Evolutionary conservation across 805 yeast genomes (phyloP).

Genomic region (Candida glaebosa): DNA sequence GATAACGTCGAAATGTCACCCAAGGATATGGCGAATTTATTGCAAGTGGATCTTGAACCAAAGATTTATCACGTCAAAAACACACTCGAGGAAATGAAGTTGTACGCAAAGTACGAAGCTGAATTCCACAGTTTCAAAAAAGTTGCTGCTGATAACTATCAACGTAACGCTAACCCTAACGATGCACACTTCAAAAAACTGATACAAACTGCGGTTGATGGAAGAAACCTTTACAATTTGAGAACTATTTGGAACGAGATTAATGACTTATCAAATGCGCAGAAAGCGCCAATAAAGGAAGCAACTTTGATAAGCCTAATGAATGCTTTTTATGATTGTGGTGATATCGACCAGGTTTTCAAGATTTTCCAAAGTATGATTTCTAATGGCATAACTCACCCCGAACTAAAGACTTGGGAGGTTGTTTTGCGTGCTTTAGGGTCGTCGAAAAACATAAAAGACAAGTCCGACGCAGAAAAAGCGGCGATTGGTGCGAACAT

Average conservation of each 20-base stretch:
- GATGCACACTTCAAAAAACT: slow-evolving; percentile 18
- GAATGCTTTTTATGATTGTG: slow-evolving; percentile 41
- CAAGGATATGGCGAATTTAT: slow-evolving; percentile 23
- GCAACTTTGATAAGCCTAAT: slow-evolving; percentile 41
- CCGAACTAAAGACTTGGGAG: slow-evolving; percentile 57
- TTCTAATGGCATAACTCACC: slow-evolving; percentile 29
- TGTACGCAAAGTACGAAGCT: slow-evolving; percentile 1
- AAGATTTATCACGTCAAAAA: not conserved
- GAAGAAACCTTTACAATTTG: slow-evolving; percentile 17
- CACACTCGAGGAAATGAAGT: slow-evolving; percentile 5
- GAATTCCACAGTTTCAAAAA: slow-evolving; percentile 8
- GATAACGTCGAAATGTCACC: slow-evolving; percentile 20
- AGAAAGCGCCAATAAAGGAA: slow-evolving; percentile 34
- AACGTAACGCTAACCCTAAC: slow-evolving; percentile 29
- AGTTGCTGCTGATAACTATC: slow-evolving; percentile 1
- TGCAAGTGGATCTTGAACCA: slow-evolving; percentile 20
- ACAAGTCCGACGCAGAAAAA: slow-evolving; percentile 27
- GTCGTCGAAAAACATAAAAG: slow-evolving; percentile 22
- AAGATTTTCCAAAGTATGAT: slow-evolving; percentile 51
- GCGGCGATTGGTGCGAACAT: slow-evolving; percentile 18
- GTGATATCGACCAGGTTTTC: slow-evolving; percentile 33
- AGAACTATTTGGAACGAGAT: slow-evolving; percentile 22
- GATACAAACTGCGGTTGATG: slow-evolving; percentile 19
- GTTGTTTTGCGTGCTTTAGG: slow-evolving; percentile 50
- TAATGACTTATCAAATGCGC: slow-evolving; percentile 18